These are phyloP conservation scores for Bonia amplexicaulis DNA, from an alignment of 176 grass and related monocot species.

Conservation along the genomic window DNA sequence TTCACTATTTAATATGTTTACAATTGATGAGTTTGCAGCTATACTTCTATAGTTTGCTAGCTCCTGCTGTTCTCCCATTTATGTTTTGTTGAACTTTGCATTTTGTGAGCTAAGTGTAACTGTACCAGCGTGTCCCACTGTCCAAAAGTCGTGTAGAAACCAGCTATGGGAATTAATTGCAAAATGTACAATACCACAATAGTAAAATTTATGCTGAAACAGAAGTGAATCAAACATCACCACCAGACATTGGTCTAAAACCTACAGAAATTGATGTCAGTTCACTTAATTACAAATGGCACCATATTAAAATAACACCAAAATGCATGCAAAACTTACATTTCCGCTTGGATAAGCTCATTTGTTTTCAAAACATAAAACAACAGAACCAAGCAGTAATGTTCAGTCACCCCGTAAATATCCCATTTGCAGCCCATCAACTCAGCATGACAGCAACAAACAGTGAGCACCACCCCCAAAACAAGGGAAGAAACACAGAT, in stretches of 20 bases:
- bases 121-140: background rate
- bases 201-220: background rate
- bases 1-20: background rate
- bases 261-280: background rate
- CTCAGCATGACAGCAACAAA: background rate
- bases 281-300: background rate
- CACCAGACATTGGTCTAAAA: background rate
- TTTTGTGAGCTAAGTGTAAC: background rate
- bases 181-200: background rate
- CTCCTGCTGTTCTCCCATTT: background rate
- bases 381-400: background rate
- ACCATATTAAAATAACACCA: background rate
- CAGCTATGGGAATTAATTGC: background rate
- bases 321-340: background rate
- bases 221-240: too few relatives aligned
- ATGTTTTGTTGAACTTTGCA: background rate
- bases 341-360: background rate
- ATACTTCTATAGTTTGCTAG: background rate
- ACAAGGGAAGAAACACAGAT: background rate
- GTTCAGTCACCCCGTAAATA: background rate
- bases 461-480: too few relatives aligned
- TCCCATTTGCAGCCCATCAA: background rate
- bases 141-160: background rate
- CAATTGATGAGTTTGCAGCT: background rate
- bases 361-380: background rate